A percentile compares a stretch with the other conserved stretches of the same genome.
Evolutionary conservation across 1,284 basidiomycete species (phyloP).

Genomic region (Marasmius sp.): DNA sequence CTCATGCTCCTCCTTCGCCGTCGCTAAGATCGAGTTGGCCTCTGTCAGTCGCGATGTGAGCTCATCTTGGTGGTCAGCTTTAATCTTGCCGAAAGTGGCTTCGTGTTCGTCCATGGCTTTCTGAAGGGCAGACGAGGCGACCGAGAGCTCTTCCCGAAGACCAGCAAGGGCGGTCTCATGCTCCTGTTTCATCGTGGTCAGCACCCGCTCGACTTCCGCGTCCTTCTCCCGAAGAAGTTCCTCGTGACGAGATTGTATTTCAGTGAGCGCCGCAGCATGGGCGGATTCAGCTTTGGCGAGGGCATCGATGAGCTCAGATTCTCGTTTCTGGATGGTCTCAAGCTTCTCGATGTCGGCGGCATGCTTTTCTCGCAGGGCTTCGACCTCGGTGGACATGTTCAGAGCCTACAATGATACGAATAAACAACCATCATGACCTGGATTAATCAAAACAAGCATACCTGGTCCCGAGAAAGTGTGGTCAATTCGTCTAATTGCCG

Average conservation of each 20-base stretch:
- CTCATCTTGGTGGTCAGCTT: slow-evolving; percentile 45
- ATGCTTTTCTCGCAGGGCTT: slow-evolving; percentile 67
- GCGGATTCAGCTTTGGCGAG: slow-evolving; percentile 50
- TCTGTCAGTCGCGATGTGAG: slow-evolving; percentile 49
- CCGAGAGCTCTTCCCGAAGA: slow-evolving; percentile 44
- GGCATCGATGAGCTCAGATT: slow-evolving; percentile 50
- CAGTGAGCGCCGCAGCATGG: slow-evolving; percentile 47
- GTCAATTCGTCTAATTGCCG: slow-evolving; percentile 80
- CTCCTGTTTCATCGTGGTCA: slow-evolving; percentile 43
- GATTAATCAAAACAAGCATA: slow-evolving; percentile 26
- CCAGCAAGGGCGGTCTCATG: slow-evolving; percentile 35
- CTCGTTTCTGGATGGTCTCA: slow-evolving; percentile 56
- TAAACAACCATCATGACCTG: neutral
- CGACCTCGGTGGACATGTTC: slow-evolving; percentile 86
- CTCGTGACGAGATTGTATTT: slow-evolving; percentile 55
- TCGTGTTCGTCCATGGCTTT: slow-evolving; percentile 54
- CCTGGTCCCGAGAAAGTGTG: slow-evolving; percentile 79
- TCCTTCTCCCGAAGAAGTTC: slow-evolving; percentile 51
- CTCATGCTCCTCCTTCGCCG: slow-evolving; percentile 52
- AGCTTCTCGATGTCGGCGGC: slow-evolving; percentile 49
- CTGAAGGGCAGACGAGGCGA: slow-evolving; percentile 41
- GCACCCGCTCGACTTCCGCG: slow-evolving; percentile 48
- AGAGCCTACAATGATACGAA: slow-evolving; percentile 48
- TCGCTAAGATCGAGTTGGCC: slow-evolving; percentile 44
- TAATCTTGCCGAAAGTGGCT: slow-evolving; percentile 47